Base-by-base conservation (phyloP, 176 grass and related monocot genomes). In the Hsuehochloa calcarea region DNA sequence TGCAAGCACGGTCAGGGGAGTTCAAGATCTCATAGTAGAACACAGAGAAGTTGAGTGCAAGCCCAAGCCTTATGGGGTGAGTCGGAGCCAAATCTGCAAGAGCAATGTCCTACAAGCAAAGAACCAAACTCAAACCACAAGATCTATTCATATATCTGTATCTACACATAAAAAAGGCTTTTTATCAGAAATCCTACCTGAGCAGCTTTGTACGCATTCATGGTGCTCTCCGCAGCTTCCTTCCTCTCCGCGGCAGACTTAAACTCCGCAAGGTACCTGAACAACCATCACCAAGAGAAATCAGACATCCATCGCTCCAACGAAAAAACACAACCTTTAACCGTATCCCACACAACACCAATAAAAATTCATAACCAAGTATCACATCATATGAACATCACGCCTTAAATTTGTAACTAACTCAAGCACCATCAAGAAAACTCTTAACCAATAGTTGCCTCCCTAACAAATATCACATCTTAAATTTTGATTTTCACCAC, bases 21-120 rank as follows among this genome's bases (percentile, higher is more conserved):
- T 95, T 95, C 17, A 95, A 85, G 65, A 95, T 95, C 83, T 95
- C 93, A 60, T 95, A 95, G 87, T 95, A 95, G 78, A 95, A 95
- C 43, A 95, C 93, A 8, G 93, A 95, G 80, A 95, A 95, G 86
- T 95, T 95, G 61, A 95, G 93, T 13, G 93, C 93, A n/a, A 95
- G 91, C 14, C 93, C 93, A 83, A 95, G 90, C 88, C 93, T 90
- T 47, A 95, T 95, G 74, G 93, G 93, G 72, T 95, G 93, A n/a
- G 93, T 95, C 1, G 93, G 90, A 19, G 93, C 88, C 77, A 95
- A 66, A 83, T 95, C 93, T 23, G 88, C 86, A 39, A 92, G 65
- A 44, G 93, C 93, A 39, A 93, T 95, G 58, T 95, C 93, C 93
- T 95, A 64, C 75, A 84, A 80, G 61, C 37, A 87, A 20, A 55